phyloP scores from a whole-genome alignment of 2,329 filamentous ascomycete species.

The Fusarium sp. region DNA sequence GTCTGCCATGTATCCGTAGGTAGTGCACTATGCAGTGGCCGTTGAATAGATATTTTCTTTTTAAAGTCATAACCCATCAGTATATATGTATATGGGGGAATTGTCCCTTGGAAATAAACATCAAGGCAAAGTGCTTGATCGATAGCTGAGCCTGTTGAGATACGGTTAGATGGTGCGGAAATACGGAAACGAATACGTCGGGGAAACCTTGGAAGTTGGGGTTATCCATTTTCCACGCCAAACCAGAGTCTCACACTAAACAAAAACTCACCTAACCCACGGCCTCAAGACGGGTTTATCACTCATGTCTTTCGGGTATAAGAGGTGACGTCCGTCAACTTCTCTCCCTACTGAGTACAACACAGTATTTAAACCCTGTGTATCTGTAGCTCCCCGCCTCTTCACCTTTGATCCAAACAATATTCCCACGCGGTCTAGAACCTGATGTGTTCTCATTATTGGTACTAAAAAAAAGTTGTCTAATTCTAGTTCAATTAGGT shows the following conservation, averaged over 20 bases:
- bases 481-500: not conserved
- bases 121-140: not conserved
- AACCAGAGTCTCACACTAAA: too few species aligned
- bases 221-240: not conserved
- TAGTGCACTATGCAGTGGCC: not conserved
- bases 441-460: too few species aligned
- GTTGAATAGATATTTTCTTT: not conserved
- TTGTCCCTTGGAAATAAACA: not conserved
- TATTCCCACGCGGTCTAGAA: too few species aligned
- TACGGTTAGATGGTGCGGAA: not conserved
- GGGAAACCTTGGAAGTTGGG: constrained; percentile 12
- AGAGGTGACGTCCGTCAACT: constrained; percentile 1
- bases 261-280: constrained; percentile 22
- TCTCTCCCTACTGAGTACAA: not conserved
- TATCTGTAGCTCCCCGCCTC: too few species aligned
- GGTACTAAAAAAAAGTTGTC: not conserved
- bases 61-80: not conserved
- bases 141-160: not conserved
- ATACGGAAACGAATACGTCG: constrained; percentile 46
- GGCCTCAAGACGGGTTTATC: constrained; percentile 7
- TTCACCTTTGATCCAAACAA: too few species aligned
- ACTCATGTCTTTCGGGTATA: constrained; percentile 20
- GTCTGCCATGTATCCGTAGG: not conserved
- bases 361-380: too few species aligned
- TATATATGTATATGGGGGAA: not conserved